Base-by-base conservation (phyloP, 306 rosid genomes). In the Lupinus albus region DNA sequence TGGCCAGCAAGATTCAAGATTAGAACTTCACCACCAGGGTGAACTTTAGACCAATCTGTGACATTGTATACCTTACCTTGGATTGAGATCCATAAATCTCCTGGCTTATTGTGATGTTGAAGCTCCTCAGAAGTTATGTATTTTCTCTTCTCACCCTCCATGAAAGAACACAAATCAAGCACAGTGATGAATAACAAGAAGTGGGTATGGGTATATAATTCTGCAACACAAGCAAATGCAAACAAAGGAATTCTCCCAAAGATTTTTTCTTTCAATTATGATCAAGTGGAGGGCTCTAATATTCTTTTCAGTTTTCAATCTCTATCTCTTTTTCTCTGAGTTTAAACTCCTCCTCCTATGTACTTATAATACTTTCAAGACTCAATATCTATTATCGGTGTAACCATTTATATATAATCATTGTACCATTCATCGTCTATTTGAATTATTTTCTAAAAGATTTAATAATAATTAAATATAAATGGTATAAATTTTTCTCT, bases 81-180 rank as follows among this genome's bases (percentile, higher is more conserved):
- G 13, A 87, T 83, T 2, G 94, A 87, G 72, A 87, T 83, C 94
- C 94, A 87, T 3, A 87, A 75, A 77, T 87, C 86, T 12, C 78
- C 88, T 1, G 53, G 60, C 21, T 71, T 72, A 68, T 83, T 83
- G 74, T 87, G 94, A 6, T 25, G 17, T 5, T 36, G 47, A 1
- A 87, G 85, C 20, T 83, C 86, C 51, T 83, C 89, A 11, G 17
- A 17, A 7, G 86, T 72, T 4, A 87, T 82, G 74, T 78, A 78
- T 51, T 44, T 82, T 51, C 54, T 78, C 62, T 59, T 78, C 62
- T 73, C 72, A 36, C 35, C 72, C 72, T 73, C 79, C 79, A 78
- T 78, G 45, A 11, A 39, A 25, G 21, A 36, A 72, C 3, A 36
- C 12, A 45, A 45, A 49, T 1, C 35, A 61, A 28, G n/a, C 7